A percentile compares a stretch with the other conserved stretches of the same genome.
Evolutionary conservation across 2,329 filamentous ascomycete species (phyloP).

Genomic region (Fusarium mangiferae): DNA sequence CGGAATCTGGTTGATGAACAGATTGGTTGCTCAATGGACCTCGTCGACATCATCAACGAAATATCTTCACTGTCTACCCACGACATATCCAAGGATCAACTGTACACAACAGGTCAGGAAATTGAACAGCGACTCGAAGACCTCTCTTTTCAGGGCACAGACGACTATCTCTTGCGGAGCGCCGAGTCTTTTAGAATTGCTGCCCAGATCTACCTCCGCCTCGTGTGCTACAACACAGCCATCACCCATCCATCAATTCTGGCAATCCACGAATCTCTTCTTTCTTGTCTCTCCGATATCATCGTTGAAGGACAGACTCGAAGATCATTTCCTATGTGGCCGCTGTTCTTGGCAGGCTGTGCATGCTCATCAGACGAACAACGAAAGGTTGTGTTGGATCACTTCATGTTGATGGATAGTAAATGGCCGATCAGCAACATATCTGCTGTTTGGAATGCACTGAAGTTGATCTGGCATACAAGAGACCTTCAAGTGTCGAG

Average conservation of each 20-base stretch:
- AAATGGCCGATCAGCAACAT: slow-evolving; percentile 42
- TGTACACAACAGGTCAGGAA: slow-evolving; percentile 16
- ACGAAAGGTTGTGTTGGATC: slow-evolving; percentile 34
- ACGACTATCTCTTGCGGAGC: slow-evolving; percentile 33
- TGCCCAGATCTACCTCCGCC: slow-evolving; percentile 37
- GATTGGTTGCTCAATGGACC: slow-evolving; percentile 41
- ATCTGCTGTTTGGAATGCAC: slow-evolving; percentile 36
- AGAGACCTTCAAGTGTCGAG: slow-evolving; percentile 23
- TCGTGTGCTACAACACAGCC: slow-evolving; percentile 34
- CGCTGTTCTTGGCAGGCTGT: slow-evolving; percentile 40
- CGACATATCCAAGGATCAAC: slow-evolving; percentile 7
- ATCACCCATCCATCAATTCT: slow-evolving; percentile 31
- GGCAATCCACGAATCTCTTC: slow-evolving; percentile 20
- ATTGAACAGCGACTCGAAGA: slow-evolving; percentile 22
- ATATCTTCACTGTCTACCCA: slow-evolving; percentile 29
- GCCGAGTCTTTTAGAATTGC: slow-evolving; percentile 38
- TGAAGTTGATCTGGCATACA: slow-evolving; percentile 38
- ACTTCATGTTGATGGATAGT: slow-evolving; percentile 34
- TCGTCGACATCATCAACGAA: slow-evolving; percentile 40
- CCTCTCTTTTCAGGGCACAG: neutral
- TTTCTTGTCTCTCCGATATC: slow-evolving; percentile 31
- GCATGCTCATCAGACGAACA: slow-evolving; percentile 37
- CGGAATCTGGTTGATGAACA: slow-evolving; percentile 34
- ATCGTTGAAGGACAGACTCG: slow-evolving; percentile 35
- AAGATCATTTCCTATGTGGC: slow-evolving; percentile 42